Base-by-base conservation (phyloP, 306 rosid genomes). In the Quercus dentata region DNA sequence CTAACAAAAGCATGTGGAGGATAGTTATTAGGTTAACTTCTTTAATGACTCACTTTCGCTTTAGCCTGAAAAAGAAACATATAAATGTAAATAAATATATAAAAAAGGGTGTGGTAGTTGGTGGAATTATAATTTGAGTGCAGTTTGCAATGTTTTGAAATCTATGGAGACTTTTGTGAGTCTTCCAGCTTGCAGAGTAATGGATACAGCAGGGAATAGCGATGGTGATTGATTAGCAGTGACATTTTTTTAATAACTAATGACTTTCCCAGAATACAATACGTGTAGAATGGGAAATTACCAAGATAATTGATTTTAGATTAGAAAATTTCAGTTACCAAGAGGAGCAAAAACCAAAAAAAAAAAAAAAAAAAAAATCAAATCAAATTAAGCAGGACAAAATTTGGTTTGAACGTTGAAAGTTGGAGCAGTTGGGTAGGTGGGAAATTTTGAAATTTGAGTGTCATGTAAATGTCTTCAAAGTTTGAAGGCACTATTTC, bases 131-230 rank as follows among this genome's bases (percentile, higher is more conserved):
- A 59, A 59, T 41, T 8, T 6, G 21, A 5, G n/a, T 15, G 41
- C 44, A 28, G 11, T 1, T 17, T 7, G 44, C 69, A 5, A 33
- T 12, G 28, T 59, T 23, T 6, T 59, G 65, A 59, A 15, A 65
- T 31, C 31, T 18, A 59, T 73, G 78, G 14, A 76, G 59, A 69
- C 68, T 69, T 31, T 28, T n/a, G 9, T 30, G 17, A 57, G 4
- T 55, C 65, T 78, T 85, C 83, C 90, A 86, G 85, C 90, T 84
- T 78, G 81, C 82, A 58, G 25, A 61, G 74, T 73, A 63, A 73
- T 63, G 75, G 71, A 63, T 38, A 55, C 44, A 76, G 72, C 33
- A 68, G 11, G 46, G 33, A 28, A 65, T 75, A 46, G 49, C 75
- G 84, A 80, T 83, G 71, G 74, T 75, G 82, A 86, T 74, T 79